Evolutionary conservation across 495 filamentous ascomycete genomes (phyloP), one percentile per base, ranked within the genome.

Genomic region (Lichina pygmaea): DNA sequence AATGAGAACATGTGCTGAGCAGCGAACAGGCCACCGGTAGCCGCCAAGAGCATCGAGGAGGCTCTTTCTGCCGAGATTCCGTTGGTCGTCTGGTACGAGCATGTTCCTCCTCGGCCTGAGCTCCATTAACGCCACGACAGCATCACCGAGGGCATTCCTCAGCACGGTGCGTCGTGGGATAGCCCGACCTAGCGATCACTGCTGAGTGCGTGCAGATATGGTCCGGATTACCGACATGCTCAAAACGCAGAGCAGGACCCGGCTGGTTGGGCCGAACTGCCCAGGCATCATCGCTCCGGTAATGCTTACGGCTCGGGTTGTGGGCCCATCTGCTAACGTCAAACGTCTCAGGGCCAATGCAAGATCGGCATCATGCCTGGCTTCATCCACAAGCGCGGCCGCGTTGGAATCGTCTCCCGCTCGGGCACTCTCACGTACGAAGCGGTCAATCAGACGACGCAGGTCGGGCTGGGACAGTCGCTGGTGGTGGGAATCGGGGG

Each of bases 281-380:
- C 89, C 89, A 43, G 89, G 89, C 59, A 86, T 99, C 62, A 99
- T 99, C 57, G 89, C 89, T 54, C 71, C 72, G 44, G 72, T 76
- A 70, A 58, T 66, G 61, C 44, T 40, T 11, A 24, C 24, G 24
- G 4, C 24, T 24, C 24, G 1, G 24, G 46, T 33, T 44, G n/a
- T 39, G 30, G 13, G 34, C 34, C 10, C 17, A 41, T 10, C 24
- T 32, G 45, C 49, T 12, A 45, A 49, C 15, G 51, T 54, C 54
- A n/a, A 34, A 24, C 24, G 2, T 24, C 24, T 6, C 39, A 80
- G 75, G 89, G 86, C 50, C 89, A 93, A 77, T 99, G 89, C 74
- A 99, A 99, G 69, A 99, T 99, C 60, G 89, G 89, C 57, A 99
- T 99, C 66, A 99, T 99, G 89, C 89, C 89, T 40, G 89, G 89